Base-by-base conservation (phyloP, 1,139 yeast species). In the Entelexis paramagnoliae region DNA sequence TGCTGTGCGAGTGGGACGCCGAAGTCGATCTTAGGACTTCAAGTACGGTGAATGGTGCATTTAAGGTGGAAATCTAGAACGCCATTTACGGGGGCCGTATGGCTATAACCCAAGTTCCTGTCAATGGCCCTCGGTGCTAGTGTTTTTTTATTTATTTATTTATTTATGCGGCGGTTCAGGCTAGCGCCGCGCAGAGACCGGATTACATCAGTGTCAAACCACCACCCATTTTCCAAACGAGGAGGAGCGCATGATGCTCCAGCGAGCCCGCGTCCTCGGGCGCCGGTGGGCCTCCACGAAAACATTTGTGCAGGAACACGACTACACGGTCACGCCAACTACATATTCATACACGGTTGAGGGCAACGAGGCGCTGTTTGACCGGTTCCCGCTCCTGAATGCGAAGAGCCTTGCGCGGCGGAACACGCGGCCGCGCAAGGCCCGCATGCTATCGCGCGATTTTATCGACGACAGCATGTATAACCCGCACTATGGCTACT, bases 381-480 rank as follows among this genome's bases (percentile, higher is more conserved):
- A 72, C 29, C 63, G 68, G 41, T 73, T 69, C 50, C 81, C 81
- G 2, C 53, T 71, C 35, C 68, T 74, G 1, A 79, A 70, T 41
- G 72, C 79, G 11, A 68, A 69, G 30, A 73, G 73, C 53, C 67
- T 83, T 47, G 66, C 76, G 1, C 70, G 73, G 48, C 64, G 72
- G 34, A 68, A 67, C 9, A 62, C 61, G 8, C 72, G 91, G 32
- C 95, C 95, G 0, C 70, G 63, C 35, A 73, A 76, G 41, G 78
- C 79, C 2, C 81, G 83, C 62, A 81, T 86, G 89, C 68, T 81
- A 30, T 70, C 81, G 0, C 72, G 85, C 16, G 95, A 85, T 61
- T 87, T 83, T 65, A 86, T 86, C 53, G 95, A 86, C 60, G 95
- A 86, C 64, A 81, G 93, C 19, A 69, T 86, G 60, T 86, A 86